Evolutionary conservation across 78 protist species (phyloP).

Genomic region (Dictyostelium firmibasis): DNA sequence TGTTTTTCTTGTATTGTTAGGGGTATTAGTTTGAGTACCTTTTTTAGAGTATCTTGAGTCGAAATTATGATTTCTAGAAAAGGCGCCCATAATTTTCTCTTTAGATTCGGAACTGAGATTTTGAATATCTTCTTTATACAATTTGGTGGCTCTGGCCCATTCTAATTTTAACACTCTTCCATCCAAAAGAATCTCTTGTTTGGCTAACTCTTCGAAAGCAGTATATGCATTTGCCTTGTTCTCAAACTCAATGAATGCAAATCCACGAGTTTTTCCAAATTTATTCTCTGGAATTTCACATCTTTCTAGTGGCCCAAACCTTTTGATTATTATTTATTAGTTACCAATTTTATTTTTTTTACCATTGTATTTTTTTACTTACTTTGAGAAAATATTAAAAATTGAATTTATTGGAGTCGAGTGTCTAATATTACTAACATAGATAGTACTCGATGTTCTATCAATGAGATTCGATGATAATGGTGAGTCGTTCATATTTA

Average conservation of each 20-base stretch:
- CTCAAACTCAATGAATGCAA: constrained; percentile 76
- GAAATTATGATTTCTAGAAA: constrained; percentile 73
- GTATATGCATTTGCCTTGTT: constrained; percentile 45
- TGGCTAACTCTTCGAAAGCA: constrained; percentile 46
- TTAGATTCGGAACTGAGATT: constrained; percentile 53
- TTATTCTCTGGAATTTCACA: constrained; percentile 76
- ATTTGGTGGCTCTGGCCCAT: constrained; percentile 78
- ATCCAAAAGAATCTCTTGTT: constrained; percentile 60
- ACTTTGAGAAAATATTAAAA: constrained; percentile 53
- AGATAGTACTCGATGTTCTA: constrained; percentile 79
- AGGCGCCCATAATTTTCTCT: constrained; percentile 70
- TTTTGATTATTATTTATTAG: neutral
- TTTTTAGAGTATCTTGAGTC: constrained; percentile 57
- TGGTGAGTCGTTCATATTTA: constrained; percentile 58
- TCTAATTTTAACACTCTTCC: constrained; percentile 67
- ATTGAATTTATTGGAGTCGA: constrained; percentile 68
- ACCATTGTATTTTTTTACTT: neutral
- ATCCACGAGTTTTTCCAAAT: constrained; percentile 78
- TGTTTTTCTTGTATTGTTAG: neutral
- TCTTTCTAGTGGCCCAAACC: constrained; percentile 66
- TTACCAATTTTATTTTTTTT: neutral
- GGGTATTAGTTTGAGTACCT: neutral
- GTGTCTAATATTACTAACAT: constrained; percentile 78
- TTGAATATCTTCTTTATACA: constrained; percentile 79
- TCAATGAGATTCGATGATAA: constrained; percentile 63